Evolutionary conservation across 139 green algal species (phyloP), one percentile per base, ranked within the genome.

Genomic region (Zygnema circumcarinatum): DNA sequence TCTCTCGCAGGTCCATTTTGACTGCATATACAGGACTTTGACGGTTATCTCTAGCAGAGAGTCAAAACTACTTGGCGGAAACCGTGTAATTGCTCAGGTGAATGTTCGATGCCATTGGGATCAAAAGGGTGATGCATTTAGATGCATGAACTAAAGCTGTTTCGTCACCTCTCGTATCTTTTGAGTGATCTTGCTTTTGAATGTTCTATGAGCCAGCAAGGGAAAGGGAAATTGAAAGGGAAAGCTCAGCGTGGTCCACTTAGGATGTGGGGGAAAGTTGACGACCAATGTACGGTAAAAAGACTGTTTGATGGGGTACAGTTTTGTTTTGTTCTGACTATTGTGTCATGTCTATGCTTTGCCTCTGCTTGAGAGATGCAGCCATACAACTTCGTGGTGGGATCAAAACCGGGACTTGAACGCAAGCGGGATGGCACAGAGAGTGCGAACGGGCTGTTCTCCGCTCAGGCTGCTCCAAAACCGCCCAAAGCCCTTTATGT

Each of bases 81-180:
- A 98, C 91, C 83, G 96, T 1, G 96, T 94, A 7, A 92, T 98
- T 42, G 91, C 96, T 3, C 96, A 98, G 94, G 95, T 97, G 74
- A 42, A 29, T 69, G 0, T 11, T 81, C 74, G 2, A n/a, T 54
- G 36, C 68, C 74, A 36, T 32, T 38, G 16, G 33, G n/a, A 33
- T 7, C 74, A 82, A 79, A 40, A 32, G 31, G 25, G 33, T 32
- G 0, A 40, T 0, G 75, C 39, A 83, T 11, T 76, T 38, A 33
- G 75, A 74, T 53, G 75, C 1, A 40, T n/a, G n/a, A n/a, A n/a
- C n/a, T n/a, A n/a, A n/a, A n/a, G n/a, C n/a, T n/a, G n/a, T n/a
- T n/a, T n/a, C n/a, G n/a, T n/a, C n/a, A n/a, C n/a, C n/a, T n/a
- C n/a, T n/a, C n/a, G n/a, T n/a, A n/a, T n/a, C n/a, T n/a, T n/a